Evolutionary conservation across 78 protist genomes (phyloP).

Genomic region (Dictyostelium discoideum): dicty_2.7 NC_007089.4:5413001-5413500

Average conservation of each 20-base stretch:
- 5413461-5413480: not conserved
- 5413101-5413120: too few relatives aligned
- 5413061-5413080: too few relatives aligned
- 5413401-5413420: constrained; percentile 13
- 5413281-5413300: too few relatives aligned
- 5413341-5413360: not conserved
- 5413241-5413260: too few relatives aligned
- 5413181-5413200: not conserved
- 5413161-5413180: not conserved
- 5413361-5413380: not conserved
- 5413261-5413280: too few relatives aligned
- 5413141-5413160: too few relatives aligned
- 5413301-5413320: too few relatives aligned
- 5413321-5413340: not conserved
- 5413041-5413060: not conserved
- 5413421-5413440: constrained; percentile 52
- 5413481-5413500: constrained; percentile 46
- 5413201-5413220: not conserved
- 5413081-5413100: not conserved
- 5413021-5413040: not conserved
- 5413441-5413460: constrained; percentile 34
- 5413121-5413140: too few relatives aligned
- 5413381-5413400: constrained; percentile 1
- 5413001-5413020: too few relatives aligned
- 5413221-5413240: too few relatives aligned